phyloP scores from a whole-genome alignment of 306 rosid genomes.

The Vachellia collinsii region DNA sequence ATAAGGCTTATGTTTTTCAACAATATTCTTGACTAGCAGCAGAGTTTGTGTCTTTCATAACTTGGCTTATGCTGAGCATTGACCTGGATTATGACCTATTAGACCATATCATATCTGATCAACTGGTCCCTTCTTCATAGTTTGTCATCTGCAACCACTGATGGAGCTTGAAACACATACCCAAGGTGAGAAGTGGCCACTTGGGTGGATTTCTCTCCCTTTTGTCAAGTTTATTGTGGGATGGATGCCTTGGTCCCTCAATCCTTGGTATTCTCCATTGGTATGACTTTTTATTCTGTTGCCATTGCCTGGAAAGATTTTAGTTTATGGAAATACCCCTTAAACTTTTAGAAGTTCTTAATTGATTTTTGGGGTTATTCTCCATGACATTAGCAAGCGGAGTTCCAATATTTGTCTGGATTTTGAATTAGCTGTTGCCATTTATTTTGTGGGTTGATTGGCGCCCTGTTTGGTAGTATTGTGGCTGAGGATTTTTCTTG shows the following conservation, averaged over 20 bases:
- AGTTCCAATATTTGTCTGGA: not conserved
- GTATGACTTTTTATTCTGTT: conserved; percentile 37
- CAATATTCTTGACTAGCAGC: not conserved
- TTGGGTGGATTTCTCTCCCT: conserved; percentile 36
- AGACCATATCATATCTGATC: conserved; percentile 24
- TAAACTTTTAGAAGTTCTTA: conserved; percentile 11
- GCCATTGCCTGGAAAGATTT: conserved; percentile 26
- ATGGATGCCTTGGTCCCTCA: conserved; percentile 27
- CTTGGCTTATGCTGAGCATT: conserved; percentile 22
- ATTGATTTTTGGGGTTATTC: conserved; percentile 25
- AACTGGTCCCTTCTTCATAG: conserved; percentile 31
- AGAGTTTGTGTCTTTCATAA: conserved; percentile 6
- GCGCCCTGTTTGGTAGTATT: not conserved
- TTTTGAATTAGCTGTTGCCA: not conserved
- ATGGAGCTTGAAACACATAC: conserved; percentile 39
- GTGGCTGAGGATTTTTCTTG: not conserved
- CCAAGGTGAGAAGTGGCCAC: conserved; percentile 37
- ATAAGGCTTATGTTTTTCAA: not conserved
- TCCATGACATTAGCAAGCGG: not conserved
- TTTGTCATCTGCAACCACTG: conserved; percentile 33
- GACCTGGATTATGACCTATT: conserved; percentile 13
- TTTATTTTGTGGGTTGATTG: not conserved
- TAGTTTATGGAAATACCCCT: conserved; percentile 21
- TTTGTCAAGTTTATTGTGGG: conserved; percentile 31
- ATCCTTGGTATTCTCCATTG: conserved; percentile 34